Base-by-base conservation (phyloP, 192 early-diverging fungal species). In the Coemansia sp. region DNA sequence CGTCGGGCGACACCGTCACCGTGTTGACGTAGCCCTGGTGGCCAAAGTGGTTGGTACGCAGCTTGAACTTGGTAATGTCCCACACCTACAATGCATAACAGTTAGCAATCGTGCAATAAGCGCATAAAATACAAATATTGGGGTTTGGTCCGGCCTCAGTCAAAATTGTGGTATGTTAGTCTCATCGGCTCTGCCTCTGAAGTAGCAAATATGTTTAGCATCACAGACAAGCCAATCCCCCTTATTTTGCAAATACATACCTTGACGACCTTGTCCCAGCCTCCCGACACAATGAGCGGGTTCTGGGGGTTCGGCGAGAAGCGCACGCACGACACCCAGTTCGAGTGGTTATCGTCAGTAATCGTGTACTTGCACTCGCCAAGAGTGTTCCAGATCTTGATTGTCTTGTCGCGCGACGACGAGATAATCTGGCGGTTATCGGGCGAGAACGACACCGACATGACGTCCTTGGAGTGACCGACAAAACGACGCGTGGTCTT, bases 221-320 rank as follows among this genome's bases (percentile, higher is more conserved):
- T 84, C 78, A 79, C 58, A 56, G 64, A 60, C 70, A 64, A 21
- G 47, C 66, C 38, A 73, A 17, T 32, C 54, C n/a, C 47, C 15
- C 17, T 21, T 21, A 17, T 21, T 3, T 49, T 3, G 41, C 15
- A 15, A 27, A 41, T 63, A 75, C 78, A 65, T 87, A 96, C 94
- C 97, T 99, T 99, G 85, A 99, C 96, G 72, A 95, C 84, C 89
- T 97, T 98, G 88, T 99, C 97, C 97, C 97, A 99, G 73, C 95
- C 94, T 81, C 90, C 86, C 56, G 95, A 96, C 48, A 99, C 94
- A 73, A 99, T 93, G 84, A 99, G 89, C 66, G 95, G 94, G 89
- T 94, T 98, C 63, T 85, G 86, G 63, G 94, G 92, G 93, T 99
- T 99, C 81, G 97, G 97, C 63, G 94, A 96, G 93, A 99, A 97